Percentiles rank a stretch among this genome's conserved stretches.
Conservation (phyloP, 192 early-diverging fungal species). For the Dissophora globulifera region DNA sequence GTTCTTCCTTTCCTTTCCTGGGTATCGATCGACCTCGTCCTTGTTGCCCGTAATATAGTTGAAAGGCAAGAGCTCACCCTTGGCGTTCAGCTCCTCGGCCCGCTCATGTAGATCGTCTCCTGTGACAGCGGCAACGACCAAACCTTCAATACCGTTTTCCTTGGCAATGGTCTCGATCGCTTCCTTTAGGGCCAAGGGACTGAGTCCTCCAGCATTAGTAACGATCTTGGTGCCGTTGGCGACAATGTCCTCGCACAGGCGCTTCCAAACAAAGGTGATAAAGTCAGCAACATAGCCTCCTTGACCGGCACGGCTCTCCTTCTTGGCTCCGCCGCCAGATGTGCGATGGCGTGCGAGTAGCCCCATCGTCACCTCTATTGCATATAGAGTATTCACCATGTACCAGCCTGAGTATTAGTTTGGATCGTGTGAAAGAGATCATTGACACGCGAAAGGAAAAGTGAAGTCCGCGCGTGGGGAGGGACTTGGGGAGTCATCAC, state of each 20-base stretch:
- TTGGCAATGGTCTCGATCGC: conserved; percentile 66
- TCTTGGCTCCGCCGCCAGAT: conserved; percentile 33
- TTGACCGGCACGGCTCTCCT: conserved; percentile 56
- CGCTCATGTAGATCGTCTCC: conserved; percentile 68
- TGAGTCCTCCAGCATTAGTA: conserved; percentile 75
- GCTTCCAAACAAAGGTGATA: conserved; percentile 62
- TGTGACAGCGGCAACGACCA: conserved; percentile 67
- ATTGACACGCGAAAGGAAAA: no score
- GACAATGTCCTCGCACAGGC: conserved; percentile 57
- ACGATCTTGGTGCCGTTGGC: conserved; percentile 68
- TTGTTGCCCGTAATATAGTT: conserved; percentile 51
- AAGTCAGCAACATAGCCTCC: conserved; percentile 71
- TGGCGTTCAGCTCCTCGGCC: conserved; percentile 31
- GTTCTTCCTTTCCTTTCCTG: conserved; percentile 60
- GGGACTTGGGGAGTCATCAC: no score
- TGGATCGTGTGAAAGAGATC: no score
- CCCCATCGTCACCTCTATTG: conserved; percentile 75
- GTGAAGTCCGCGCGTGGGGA: no score
- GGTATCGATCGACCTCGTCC: conserved; percentile 60
- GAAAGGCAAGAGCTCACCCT: conserved; percentile 50
- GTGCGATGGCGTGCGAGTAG: conserved; percentile 67
- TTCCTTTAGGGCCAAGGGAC: conserved; percentile 69
- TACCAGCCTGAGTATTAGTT: no score
- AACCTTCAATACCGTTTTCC: conserved; percentile 53
- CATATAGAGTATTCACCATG: neutral